A percentile compares a stretch with the other conserved stretches of the same genome.
Conservation (phyloP, 345 rosid genomes). For the Erysimum cheiranthoides region DNA sequence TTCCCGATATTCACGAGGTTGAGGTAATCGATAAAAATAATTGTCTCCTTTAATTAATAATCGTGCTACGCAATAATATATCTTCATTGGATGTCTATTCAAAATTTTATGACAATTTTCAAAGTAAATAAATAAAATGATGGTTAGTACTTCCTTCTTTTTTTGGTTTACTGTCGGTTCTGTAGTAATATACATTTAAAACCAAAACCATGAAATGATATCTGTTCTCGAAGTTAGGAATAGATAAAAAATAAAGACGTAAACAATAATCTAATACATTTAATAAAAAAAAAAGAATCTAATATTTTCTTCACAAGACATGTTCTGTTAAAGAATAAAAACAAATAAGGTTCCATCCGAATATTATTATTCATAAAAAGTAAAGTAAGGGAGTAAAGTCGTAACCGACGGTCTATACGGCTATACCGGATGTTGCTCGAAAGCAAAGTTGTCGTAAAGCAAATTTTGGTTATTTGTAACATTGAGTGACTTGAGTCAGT, state of each 20-base stretch:
- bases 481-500: not conserved
- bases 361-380: not conserved
- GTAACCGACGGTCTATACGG: slow-evolving; percentile 22
- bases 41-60: not conserved
- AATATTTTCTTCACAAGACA: not conserved
- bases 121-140: not conserved
- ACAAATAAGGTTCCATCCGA: not conserved
- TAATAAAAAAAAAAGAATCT: too few relatives aligned
- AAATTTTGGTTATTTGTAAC: slow-evolving; percentile 7
- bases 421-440: slow-evolving; percentile 13
- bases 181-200: not conserved
- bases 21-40: not conserved
- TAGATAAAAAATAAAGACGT: not conserved
- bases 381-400: not conserved
- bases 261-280: too few relatives aligned
- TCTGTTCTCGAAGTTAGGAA: not conserved
- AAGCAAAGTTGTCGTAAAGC: slow-evolving; percentile 22
- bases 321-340: not conserved
- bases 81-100: not conserved
- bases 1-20: not conserved
- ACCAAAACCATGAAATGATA: slow-evolving; percentile 5
- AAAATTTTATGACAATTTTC: not conserved
- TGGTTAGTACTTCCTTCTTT: not conserved
- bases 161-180: not conserved
- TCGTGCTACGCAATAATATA: not conserved